A percentile compares a stretch with the other conserved stretches of the same genome.
phyloP scores from a whole-genome alignment of 306 rosid species.

The Trifolium dubium region DNA sequence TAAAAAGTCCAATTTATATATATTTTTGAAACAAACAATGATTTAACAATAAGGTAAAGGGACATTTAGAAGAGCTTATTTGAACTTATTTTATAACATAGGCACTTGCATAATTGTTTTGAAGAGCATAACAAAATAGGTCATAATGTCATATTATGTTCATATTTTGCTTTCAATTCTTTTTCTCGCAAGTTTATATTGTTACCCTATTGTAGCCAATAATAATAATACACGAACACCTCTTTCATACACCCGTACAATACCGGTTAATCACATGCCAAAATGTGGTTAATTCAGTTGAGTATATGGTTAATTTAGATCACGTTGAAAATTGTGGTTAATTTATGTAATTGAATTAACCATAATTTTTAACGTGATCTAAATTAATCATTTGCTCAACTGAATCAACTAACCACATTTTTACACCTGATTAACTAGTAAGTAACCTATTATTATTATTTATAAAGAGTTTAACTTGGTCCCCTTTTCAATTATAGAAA shows the following conservation, averaged over 20 bases:
- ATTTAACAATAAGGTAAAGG: background rate
- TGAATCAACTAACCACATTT: no score
- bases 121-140: background rate
- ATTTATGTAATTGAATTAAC: no score
- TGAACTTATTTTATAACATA: background rate
- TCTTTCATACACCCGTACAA: no score
- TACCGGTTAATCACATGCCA: no score
- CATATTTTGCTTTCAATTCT: background rate
- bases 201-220: background rate
- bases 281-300: no score
- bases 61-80: background rate
- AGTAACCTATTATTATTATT: background rate
- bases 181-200: background rate
- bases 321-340: no score
- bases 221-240: no score
- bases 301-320: no score
- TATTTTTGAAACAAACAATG: conserved; percentile 11
- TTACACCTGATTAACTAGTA: no score
- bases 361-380: no score
- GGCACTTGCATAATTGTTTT: background rate
- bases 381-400: no score
- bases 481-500: background rate
- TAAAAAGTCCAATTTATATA: background rate
- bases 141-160: background rate
- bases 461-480: background rate